Conservation (phyloP, 202 grass and related monocot genomes). For the Cymbopogon flexuosus region DNA sequence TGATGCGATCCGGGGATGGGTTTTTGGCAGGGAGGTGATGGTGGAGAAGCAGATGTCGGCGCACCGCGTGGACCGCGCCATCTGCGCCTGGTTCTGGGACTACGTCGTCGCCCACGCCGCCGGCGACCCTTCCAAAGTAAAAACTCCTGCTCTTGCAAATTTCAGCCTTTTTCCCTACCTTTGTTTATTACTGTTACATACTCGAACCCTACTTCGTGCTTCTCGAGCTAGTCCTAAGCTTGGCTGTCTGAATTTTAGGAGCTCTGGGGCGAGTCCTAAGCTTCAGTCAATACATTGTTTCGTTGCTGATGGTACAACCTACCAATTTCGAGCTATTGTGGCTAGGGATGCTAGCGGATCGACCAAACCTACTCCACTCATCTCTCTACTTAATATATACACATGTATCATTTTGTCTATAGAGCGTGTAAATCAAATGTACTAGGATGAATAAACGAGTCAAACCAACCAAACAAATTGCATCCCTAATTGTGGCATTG, state of each 20-base stretch:
- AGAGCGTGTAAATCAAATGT: background rate
- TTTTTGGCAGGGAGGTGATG: slow-evolving; percentile 69
- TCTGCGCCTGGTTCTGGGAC: slow-evolving; percentile 89
- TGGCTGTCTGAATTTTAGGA: background rate
- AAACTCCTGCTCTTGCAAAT: background rate
- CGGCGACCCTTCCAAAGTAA: slow-evolving; percentile 71
- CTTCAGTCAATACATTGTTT: background rate
- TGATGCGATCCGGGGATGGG: background rate
- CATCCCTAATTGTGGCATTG: background rate
- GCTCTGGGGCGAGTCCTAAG: background rate
- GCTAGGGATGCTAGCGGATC: background rate
- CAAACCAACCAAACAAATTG: background rate
- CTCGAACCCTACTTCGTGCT: background rate
- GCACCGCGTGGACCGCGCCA: slow-evolving; percentile 74
- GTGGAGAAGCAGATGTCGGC: slow-evolving; percentile 91
- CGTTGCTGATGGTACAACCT: background rate
- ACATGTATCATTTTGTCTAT: background rate
- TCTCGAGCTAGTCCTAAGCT: background rate
- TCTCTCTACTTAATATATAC: background rate
- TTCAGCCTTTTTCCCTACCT: background rate
- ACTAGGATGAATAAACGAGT: background rate
- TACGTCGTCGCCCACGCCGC: slow-evolving; percentile 50
- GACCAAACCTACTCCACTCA: background rate
- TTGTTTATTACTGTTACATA: background rate
- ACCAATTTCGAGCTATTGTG: background rate